phyloP scores from a whole-genome alignment of 1,284 basidiomycete genomes.

The Moesziomyces parantarcticus region DNA sequence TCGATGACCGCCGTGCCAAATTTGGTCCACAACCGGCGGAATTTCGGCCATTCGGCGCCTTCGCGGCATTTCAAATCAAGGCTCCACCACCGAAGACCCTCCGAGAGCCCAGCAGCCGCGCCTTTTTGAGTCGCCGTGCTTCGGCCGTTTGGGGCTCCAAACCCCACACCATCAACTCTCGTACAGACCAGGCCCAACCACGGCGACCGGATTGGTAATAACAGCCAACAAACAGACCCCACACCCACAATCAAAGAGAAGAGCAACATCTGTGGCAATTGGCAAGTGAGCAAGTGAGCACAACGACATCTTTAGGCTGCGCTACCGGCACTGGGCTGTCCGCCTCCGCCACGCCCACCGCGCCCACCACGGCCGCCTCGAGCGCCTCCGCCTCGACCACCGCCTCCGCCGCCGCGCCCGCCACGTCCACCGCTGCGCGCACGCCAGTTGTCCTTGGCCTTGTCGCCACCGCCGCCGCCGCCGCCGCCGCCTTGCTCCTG shows the following conservation, averaged over 20 bases:
- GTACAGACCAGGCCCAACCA: no score
- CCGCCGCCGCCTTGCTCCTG: background rate
- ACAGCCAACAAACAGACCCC: no score
- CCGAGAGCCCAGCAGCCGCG: no score
- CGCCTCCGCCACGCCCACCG: background rate
- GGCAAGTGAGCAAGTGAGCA: background rate
- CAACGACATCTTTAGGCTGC: background rate
- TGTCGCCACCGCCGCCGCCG: background rate
- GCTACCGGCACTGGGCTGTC: no score
- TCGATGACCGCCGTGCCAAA: no score
- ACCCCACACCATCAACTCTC: no score
- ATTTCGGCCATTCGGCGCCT: constrained; percentile 4
- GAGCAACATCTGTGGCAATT: constrained; percentile 2
- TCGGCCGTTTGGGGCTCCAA: no score
- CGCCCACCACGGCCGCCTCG: constrained; percentile 6
- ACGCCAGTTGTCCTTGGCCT: constrained; percentile 12
- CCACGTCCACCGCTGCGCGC: constrained; percentile 6
- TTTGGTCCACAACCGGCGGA: no score
- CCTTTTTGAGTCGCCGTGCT: constrained; percentile 4
- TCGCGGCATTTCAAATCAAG: constrained; percentile 3
- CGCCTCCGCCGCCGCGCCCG: constrained; percentile 10
- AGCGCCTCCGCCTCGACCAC: constrained; percentile 7
- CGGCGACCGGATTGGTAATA: no score
- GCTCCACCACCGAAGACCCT: no score
- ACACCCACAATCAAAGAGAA: no score